Base-by-base conservation (phyloP, 306 rosid species). In the Trichosanthes cucumerina region DNA sequence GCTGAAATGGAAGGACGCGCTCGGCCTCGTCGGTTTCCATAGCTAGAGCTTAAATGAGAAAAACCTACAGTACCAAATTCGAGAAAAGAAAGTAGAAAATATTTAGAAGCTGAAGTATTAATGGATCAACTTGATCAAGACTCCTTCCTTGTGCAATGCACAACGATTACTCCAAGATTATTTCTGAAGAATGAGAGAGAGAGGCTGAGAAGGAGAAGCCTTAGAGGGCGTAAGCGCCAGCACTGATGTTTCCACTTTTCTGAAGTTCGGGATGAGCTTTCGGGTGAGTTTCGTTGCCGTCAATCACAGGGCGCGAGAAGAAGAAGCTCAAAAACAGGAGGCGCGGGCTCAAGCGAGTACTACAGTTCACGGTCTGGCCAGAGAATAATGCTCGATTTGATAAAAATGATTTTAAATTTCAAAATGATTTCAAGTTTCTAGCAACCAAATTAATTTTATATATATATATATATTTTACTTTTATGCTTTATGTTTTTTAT, bases 21-120 rank as follows among this genome's bases (percentile, higher is more conserved):
- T 75, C 88, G 16, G 86, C 80, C 39, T 91, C 96, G 18, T 92
- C 98, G 9, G 91, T 88, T 82, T 92, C 97, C 98, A 92, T 95
- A 15, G 43, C 57, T 26, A 16, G 52, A 50, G 38, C 31, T 41
- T 24, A 63, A 33, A 10, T 36, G 12, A n/a, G 53, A 62, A 44
- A 43, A 43, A 43, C 16, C 58, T 23, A 23, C 56, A 58, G 19
- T 6, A 46, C 23, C 57, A 13, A 69, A 69, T 5, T 28, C 23
- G 6, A 64, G 72, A 33, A 64, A 39, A 38, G 75, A 23, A 68
- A 19, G 31, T 39, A 21, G 4, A 19, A 39, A 9, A n/a, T 13
- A 6, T 31, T 64, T 31, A 38, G 73, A 38, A 34, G 28, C 73
- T 4, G 46, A 19, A 65, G 28, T 36, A 8, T 18, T 9, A 19